phyloP scores from a whole-genome alignment of 176 grass and related monocot genomes.

The Raddia distichophylla region DNA sequence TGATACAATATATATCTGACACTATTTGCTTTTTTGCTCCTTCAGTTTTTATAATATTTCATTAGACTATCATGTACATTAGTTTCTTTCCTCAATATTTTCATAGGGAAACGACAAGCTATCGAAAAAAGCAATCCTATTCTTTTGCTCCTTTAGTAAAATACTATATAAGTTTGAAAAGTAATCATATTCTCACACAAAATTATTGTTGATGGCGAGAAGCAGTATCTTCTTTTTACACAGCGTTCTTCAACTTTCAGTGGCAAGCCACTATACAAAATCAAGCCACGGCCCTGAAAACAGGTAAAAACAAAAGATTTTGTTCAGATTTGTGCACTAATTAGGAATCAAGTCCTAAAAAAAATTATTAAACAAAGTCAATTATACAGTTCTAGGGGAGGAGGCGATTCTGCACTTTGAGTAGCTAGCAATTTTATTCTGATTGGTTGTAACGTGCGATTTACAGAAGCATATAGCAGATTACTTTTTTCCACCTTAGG shows the following conservation, averaged over 20 bases:
- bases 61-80: background rate
- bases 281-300: background rate
- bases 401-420: background rate
- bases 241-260: background rate
- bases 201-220: background rate
- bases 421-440: background rate
- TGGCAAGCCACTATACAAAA: background rate
- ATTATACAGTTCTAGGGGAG: background rate
- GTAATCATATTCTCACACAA: background rate
- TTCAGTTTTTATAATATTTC: background rate
- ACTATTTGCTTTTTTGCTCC: background rate
- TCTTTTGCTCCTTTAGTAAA: background rate
- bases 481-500: background rate
- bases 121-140: background rate
- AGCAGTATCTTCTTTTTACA: slow-evolving; percentile 6
- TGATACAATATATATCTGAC: background rate
- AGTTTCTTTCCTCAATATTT: background rate
- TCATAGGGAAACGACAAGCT: background rate
- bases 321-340: background rate
- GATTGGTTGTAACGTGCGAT: background rate
- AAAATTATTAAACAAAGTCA: background rate
- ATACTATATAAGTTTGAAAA: background rate
- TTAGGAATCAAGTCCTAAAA: background rate
- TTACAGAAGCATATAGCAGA: background rate
- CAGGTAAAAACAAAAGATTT: background rate